Evolutionary conservation across 768 basidiomycete species (phyloP).

Genomic region (Leccinum sublutescens): DNA sequence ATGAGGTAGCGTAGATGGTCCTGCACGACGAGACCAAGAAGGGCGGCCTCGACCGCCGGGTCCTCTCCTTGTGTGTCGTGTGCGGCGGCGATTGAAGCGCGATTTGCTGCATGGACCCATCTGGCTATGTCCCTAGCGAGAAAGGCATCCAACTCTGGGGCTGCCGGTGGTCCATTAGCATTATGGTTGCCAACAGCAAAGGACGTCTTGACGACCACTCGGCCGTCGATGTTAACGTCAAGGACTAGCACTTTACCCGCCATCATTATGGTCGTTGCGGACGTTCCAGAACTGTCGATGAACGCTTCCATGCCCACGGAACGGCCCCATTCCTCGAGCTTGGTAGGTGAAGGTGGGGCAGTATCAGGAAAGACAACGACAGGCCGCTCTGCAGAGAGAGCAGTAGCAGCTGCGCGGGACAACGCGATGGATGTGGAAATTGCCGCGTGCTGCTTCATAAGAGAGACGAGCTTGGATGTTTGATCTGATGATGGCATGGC

Average conservation of each 20-base stretch:
- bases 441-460: conserved; percentile 64
- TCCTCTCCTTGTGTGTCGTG: conserved; percentile 43
- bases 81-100: conserved; percentile 19
- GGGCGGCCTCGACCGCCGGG: conserved; percentile 48
- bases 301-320: conserved; percentile 74
- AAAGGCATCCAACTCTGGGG: conserved; percentile 55
- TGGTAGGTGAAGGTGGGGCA: conserved; percentile 29
- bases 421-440: conserved; percentile 28
- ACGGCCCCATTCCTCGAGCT: conserved; percentile 60
- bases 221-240: conserved; percentile 61
- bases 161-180: conserved; percentile 44
- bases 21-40: conserved; percentile 46
- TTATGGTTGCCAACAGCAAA: conserved; percentile 57
- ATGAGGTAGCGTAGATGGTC: conserved; percentile 68
- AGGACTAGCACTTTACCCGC: conserved; percentile 81
- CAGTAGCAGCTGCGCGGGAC: conserved; percentile 22
- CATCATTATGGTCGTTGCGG: conserved; percentile 55
- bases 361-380: conserved; percentile 29
- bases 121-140: conserved; percentile 52
- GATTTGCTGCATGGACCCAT: conserved; percentile 50
- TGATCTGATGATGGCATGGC: conserved; percentile 45
- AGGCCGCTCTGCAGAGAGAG: conserved; percentile 21
- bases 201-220: conserved; percentile 64
- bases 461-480: conserved; percentile 66
- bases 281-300: conserved; percentile 51